phyloP scores from a whole-genome alignment of 129 eudicot genomes.

The Chrysanthemum seticuspe region DNA sequence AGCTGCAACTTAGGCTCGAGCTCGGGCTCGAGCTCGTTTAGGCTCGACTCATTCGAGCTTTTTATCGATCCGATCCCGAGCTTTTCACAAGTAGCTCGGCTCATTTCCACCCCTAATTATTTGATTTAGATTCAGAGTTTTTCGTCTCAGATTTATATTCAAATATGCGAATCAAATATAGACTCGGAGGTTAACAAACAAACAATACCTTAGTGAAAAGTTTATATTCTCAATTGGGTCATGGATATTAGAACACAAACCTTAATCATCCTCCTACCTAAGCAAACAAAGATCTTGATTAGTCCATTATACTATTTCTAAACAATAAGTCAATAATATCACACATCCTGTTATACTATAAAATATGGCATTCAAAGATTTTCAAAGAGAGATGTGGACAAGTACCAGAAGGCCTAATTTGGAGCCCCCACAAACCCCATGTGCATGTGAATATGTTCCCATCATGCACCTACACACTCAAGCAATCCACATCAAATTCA shows the following conservation, averaged over 20 bases:
- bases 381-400: slow-evolving; percentile 55
- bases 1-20: no score
- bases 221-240: no score
- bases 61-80: no score
- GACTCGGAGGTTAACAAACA: neutral
- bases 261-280: slow-evolving; percentile 11
- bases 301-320: neutral
- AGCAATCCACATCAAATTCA: slow-evolving; percentile 48
- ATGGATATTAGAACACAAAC: neutral
- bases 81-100: no score
- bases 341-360: neutral
- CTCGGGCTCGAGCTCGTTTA: no score
- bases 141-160: no score
- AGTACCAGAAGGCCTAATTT: slow-evolving; percentile 62
- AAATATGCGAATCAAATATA: neutral
- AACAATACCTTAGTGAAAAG: neutral
- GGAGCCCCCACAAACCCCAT: slow-evolving; percentile 54
- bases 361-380: slow-evolving; percentile 23
- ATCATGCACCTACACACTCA: slow-evolving; percentile 49
- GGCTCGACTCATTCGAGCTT: no score
- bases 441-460: slow-evolving; percentile 59
- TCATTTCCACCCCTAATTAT: no score
- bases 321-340: neutral
- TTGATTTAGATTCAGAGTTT: no score
- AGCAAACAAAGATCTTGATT: slow-evolving; percentile 3